Conservation (phyloP, 176 grass and related monocot genomes). For the Aegilops tauschii region DNA sequence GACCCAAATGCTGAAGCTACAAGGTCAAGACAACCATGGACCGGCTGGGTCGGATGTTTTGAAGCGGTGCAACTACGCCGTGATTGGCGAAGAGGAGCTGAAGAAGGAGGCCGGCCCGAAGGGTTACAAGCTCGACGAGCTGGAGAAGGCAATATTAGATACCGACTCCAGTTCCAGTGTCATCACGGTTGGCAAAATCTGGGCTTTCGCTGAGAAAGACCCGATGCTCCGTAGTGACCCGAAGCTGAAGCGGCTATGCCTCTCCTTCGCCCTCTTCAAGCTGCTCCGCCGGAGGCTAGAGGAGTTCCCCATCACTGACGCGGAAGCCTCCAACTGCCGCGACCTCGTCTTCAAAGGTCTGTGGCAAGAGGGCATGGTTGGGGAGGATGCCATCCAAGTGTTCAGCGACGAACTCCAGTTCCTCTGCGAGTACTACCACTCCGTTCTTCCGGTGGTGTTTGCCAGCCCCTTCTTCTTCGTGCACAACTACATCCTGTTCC, state of each 20-base stretch:
- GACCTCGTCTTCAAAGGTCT: neutral
- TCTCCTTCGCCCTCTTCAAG: constrained; percentile 18
- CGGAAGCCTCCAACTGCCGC: neutral
- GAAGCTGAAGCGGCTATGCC: constrained; percentile 3
- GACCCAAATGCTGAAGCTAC: neutral
- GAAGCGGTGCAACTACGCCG: neutral
- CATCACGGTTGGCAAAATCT: neutral
- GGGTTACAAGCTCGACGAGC: neutral
- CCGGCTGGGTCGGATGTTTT: neutral
- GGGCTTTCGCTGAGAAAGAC: neutral
- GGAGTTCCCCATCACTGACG: neutral
- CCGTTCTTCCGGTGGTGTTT: neutral
- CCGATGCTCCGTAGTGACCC: neutral
- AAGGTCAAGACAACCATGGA: neutral
- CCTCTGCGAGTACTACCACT: neutral
- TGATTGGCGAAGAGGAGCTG: constrained; percentile 3
- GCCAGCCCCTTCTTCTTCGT: neutral
- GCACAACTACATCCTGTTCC: neutral
- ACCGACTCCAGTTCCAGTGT: neutral
- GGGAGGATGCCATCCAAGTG: neutral
- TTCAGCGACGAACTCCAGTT: neutral
- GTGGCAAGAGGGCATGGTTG: neutral
- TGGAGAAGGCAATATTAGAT: neutral
- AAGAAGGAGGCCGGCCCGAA: neutral
- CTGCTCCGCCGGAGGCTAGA: neutral